Evolutionary conservation across 75 land plant genomes (phyloP), one percentile per base, ranked within the genome.

Genomic region (Chamaecyparis obtusa): DNA sequence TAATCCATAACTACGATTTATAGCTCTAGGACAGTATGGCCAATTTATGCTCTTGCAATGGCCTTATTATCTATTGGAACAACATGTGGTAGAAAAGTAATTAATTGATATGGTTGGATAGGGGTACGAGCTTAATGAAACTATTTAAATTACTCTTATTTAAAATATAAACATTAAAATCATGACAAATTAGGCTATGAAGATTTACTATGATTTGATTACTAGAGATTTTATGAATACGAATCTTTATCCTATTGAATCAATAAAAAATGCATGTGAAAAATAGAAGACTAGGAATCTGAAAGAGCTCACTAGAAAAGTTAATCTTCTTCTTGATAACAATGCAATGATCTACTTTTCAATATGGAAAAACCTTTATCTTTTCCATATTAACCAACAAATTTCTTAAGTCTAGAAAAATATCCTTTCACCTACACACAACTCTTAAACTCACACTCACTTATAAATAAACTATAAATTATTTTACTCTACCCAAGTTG

Each of bases 81-180:
- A 84, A 15, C 89, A 81, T 41, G 88, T 90, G 87, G 67, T 88
- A 0, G 90, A 89, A 17, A 56, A 89, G 86, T 16, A 6, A n/a
- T 84, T 95, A 13, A 87, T 21, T 56, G 72, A 64, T 57, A 93
- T 92, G 93, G 88, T 92, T 33, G 85, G 83, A 57, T 88, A 88
- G 36, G 89, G 93, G 15, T 90, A 90, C 64, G 46, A 16, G 44
- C 93, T 94, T 1, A 93, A 92, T 90, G 96, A 93, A 85, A 88
- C 91, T 1, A 89, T 91, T 36, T 94, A 93, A 71, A 79, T 60
- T 83, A 3, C 89, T 15, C 69, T 93, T 56, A 86, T 91, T 13
- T 89, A 92, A 55, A 94, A 93, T 36, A 67, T 92, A 21, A 91
- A 86, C 9, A 85, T 83, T 86, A 89, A 88, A 13, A 92, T 92